Base-by-base conservation (phyloP, 139 green algal species). In the Mychonastes homosphaera region DNA sequence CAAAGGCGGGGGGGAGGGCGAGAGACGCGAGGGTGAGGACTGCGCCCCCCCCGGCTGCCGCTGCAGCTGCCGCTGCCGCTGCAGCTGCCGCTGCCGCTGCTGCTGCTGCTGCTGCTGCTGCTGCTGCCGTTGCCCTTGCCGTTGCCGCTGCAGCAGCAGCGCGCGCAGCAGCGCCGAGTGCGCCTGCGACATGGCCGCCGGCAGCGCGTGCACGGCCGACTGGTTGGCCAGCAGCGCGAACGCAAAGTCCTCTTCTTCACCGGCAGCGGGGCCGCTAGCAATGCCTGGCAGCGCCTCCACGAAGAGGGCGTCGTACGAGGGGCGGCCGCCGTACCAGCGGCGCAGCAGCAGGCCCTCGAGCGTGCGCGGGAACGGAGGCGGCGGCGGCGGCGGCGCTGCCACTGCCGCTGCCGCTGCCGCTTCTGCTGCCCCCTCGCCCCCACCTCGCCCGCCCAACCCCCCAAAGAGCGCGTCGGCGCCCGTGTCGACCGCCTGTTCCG, bases 261-360 rank as follows among this genome's bases (percentile, higher is more conserved):
- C 60, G n/a, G n/a, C n/a, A n/a, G n/a, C n/a, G n/a, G n/a, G n/a
- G n/a, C n/a, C n/a, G n/a, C n/a, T n/a, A n/a, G n/a, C 60, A 8
- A 59, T 1, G 21, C 21, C 45, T 23, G 71, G 71, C 30, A 80
- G 60, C 27, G 24, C 32, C 3, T 76, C 36, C 21, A 90, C 12
- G 64, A 74, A 75, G 5, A 85, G 15, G 0, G 70, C 76, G 49
- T 88, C 83, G 52, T 88, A 87, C 26, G 56, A 33, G 7, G 66
- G 62, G 9, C 43, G n/a, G 26, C 53, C 69, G 10, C 28, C 56
- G 48, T 63, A 70, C 78, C 80, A 90, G 19, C 56, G 53, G 10
- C 44, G 9, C 21, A 90, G 74, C 47, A 90, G 72, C 32, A 65
- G 81, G 26, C 50, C 70, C 3, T 90, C 83, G 41, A 90, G 64